These are phyloP conservation scores for Truncatella angustata DNA, from an alignment of 2,329 filamentous ascomycete genomes.

Conservation along the genomic window DNA sequence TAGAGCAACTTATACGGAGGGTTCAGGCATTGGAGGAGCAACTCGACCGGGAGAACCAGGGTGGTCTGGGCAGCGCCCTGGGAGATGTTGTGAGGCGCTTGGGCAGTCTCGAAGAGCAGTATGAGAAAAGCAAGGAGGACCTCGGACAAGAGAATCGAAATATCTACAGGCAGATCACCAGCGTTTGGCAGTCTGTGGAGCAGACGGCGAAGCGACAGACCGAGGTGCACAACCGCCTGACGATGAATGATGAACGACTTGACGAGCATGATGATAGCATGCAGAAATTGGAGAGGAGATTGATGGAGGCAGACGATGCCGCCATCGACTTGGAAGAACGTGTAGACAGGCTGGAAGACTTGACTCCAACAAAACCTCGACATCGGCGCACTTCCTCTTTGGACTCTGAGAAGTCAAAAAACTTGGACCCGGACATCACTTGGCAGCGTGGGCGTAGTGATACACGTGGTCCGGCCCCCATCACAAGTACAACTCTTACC, in stretches of 20 bases:
- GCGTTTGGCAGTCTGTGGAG: constrained; percentile 51
- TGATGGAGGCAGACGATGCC: constrained; percentile 49
- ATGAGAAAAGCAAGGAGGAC: constrained; percentile 52
- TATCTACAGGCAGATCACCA: constrained; percentile 53
- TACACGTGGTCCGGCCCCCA: neutral
- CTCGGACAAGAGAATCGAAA: constrained; percentile 50
- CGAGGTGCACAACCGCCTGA: constrained; percentile 35
- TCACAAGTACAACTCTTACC: neutral
- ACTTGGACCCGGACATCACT: neutral
- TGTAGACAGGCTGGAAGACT: constrained; percentile 47
- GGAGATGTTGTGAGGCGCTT: constrained; percentile 40
- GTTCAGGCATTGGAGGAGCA: constrained; percentile 44
- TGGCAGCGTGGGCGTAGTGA: neutral
- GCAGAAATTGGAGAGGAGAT: constrained; percentile 44
- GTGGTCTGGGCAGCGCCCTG: constrained; percentile 32
- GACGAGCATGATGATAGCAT: constrained; percentile 38
- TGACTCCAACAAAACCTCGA: constrained; percentile 26
- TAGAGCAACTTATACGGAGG: constrained; percentile 47
- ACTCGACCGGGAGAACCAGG: constrained; percentile 34
- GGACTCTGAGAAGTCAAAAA: constrained; percentile 24
- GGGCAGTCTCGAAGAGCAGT: constrained; percentile 50
- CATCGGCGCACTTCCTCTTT: constrained; percentile 24
- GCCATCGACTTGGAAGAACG: constrained; percentile 54
- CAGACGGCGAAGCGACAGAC: constrained; percentile 39
- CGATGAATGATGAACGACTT: constrained; percentile 40